Conservation (phyloP, 169 alveolate species). For the Cryptosporidium xiaoi region DNA sequence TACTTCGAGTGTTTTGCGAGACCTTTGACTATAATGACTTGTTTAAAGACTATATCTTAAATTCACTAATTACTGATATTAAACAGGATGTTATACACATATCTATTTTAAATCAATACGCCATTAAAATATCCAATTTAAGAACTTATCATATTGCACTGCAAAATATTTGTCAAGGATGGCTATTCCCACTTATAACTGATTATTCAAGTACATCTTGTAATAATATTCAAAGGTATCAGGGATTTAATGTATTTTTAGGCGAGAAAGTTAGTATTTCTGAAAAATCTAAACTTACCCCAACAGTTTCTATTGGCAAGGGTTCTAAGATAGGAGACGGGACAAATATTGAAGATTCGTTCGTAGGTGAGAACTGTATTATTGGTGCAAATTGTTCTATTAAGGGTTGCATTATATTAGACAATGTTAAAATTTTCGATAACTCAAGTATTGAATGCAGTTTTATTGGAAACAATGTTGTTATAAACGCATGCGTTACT, state of each 20-base stretch:
- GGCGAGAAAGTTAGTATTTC: conserved; percentile 34
- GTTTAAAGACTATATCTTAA: conserved; percentile 22
- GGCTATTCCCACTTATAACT: conserved; percentile 66
- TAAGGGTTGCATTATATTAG: conserved; percentile 29
- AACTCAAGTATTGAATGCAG: conserved; percentile 24
- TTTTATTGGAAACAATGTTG: conserved; percentile 40
- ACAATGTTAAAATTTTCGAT: conserved; percentile 19
- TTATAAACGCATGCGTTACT: not conserved
- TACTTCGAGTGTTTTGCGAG: conserved; percentile 49
- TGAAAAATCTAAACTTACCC: conserved; percentile 35
- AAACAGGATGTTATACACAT: conserved; percentile 45
- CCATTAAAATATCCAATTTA: conserved; percentile 35
- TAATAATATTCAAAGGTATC: conserved; percentile 52
- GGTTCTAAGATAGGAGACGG: conserved; percentile 21
- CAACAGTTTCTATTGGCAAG: conserved; percentile 42
- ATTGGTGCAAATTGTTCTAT: conserved; percentile 46
- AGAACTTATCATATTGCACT: conserved; percentile 67
- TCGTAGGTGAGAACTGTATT: conserved; percentile 47
- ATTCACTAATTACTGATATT: conserved; percentile 52
- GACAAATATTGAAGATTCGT: conserved; percentile 15
- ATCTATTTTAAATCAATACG: conserved; percentile 32
- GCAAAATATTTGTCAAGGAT: conserved; percentile 66
- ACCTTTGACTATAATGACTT: conserved; percentile 54
- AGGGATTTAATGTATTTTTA: conserved; percentile 25
- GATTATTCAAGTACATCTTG: conserved; percentile 68